phyloP scores from a whole-genome alignment of 768 basidiomycete genomes.

The Pulveroboletus sp. region DNA sequence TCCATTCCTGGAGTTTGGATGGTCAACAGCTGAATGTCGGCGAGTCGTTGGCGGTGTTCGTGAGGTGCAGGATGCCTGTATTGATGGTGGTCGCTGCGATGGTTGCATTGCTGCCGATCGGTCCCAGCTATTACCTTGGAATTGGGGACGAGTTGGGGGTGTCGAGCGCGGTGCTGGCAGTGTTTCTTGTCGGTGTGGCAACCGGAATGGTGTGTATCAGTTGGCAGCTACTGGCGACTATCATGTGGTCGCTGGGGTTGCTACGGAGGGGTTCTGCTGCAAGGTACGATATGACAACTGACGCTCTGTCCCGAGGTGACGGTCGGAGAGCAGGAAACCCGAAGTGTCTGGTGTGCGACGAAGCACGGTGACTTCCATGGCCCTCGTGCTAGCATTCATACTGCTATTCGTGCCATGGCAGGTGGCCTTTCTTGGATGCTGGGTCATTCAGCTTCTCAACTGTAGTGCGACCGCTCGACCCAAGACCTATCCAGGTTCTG shows the following conservation, averaged over 20 bases:
- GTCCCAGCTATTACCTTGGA: slow-evolving; percentile 54
- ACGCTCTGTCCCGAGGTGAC: not conserved
- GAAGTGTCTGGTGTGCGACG: slow-evolving; percentile 39
- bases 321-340: slow-evolving; percentile 13
- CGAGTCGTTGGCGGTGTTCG: slow-evolving; percentile 47
- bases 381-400: slow-evolving; percentile 58
- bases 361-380: slow-evolving; percentile 54
- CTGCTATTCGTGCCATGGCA: slow-evolving; percentile 85
- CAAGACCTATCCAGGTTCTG: slow-evolving; percentile 18
- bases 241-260: slow-evolving; percentile 44
- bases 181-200: slow-evolving; percentile 52
- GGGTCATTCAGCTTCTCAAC: slow-evolving; percentile 71
- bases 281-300: slow-evolving; percentile 9
- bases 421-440: slow-evolving; percentile 81
- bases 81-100: slow-evolving; percentile 42
- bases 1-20: slow-evolving; percentile 42
- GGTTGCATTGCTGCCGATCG: slow-evolving; percentile 53
- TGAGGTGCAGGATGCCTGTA: slow-evolving; percentile 33
- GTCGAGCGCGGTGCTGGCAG: slow-evolving; percentile 42
- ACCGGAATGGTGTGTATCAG: slow-evolving; percentile 58
- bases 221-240: slow-evolving; percentile 48
- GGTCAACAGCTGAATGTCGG: slow-evolving; percentile 40
- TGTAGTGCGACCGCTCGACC: slow-evolving; percentile 38
- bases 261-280: slow-evolving; percentile 4
- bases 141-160: slow-evolving; percentile 46